Base-by-base conservation (phyloP, 352 stramenopile genomes). In the Phytophthora quininea region DNA sequence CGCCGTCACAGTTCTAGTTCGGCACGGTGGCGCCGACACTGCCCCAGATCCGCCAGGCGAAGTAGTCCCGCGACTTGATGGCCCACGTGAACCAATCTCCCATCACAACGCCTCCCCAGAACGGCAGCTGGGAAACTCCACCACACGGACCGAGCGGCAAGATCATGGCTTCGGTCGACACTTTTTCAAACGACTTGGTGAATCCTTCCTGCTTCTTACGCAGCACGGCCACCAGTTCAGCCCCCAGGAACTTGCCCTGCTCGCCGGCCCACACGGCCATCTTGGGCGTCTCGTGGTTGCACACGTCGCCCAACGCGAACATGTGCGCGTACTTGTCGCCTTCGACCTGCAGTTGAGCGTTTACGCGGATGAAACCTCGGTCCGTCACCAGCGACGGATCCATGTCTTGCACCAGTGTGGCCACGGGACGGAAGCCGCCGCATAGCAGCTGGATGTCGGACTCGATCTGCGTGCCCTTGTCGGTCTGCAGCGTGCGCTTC, bases 361-460 rank as follows among this genome's bases (percentile, higher is more conserved):
- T 90, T 29, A 90, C 82, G 10, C 76, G 77, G 43, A 91, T 63
- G 53, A 54, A 58, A 11, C 78, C 82, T 27, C 61, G 47, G 0
- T 78, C 70, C 1, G 62, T 74, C 24, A 90, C 55, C 1, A 90
- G 43, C 3, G 76, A 70, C 7, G 67, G n/a, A 58, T 90, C 80
- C 64, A 90, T 77, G 27, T 66, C 51, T 50, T 77, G 46, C 0
- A 83, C 61, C 33, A 86, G 46, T 14, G 70, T 70, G 0, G 56
- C 64, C 3, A 79, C 60, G 4, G 77, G 78, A 29, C 53, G 54
- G 37, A 84, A 85, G 3, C 77, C 74, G n/a, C 67, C 76, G 35
- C 71, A 82, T 2, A 86, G 56, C 10, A 88, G 65, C 67, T 87
- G 76, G 24, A 90, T 75, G 54, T 91, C 83, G 8, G 78, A 80